Evolutionary conservation across 176 grass and related monocot species (phyloP), one percentile per base, ranked within the genome.

Genomic region (Carex kokanica): DNA sequence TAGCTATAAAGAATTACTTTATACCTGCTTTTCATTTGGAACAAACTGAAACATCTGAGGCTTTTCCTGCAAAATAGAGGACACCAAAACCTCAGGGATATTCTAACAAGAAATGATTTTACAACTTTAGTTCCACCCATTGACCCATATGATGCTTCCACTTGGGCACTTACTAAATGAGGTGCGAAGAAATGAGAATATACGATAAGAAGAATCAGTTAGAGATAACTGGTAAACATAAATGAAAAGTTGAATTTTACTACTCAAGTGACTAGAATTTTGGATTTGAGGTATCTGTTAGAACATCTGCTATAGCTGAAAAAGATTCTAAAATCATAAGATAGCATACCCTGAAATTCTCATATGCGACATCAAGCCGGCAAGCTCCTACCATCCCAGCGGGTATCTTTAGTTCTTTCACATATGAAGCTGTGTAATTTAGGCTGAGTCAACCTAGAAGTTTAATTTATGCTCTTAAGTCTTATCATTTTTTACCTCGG

Each of bases 1-100:
- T 40, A 82, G 62, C 45, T 49, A 49, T 49, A 51, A 25, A 40
- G 21, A 32, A 45, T 31, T 78, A 55, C 52, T 67, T 20, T 65
- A 27, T 78, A 98, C 92, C 95, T 98, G 92, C 84, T 93, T 98
- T 65, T 93, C 90, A 83, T 91, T 93, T 79, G 95, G 82, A 90
- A 98, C 86, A 73, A 98, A 98, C 81, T 95, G 92, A 84, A 98
- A 98, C 95, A 95, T 86, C 53, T 98, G 88, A 81, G 95, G 92
- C 54, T 95, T 95, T 91, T 95, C 95, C 95, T 98, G 89, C 86
- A 90, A 88, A 83, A 58, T 36, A 29, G 23, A 82, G 17, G 59
- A 82, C 36, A 47, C 11, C 24, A 47, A 41, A 14, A 54, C 17
- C 49, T 77, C 47, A 32, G 20, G n/a, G 21, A 55, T 32, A 77